Evolutionary conservation across 495 filamentous ascomycete species (phyloP).

Genomic region (Neurospora sp.): DNA sequence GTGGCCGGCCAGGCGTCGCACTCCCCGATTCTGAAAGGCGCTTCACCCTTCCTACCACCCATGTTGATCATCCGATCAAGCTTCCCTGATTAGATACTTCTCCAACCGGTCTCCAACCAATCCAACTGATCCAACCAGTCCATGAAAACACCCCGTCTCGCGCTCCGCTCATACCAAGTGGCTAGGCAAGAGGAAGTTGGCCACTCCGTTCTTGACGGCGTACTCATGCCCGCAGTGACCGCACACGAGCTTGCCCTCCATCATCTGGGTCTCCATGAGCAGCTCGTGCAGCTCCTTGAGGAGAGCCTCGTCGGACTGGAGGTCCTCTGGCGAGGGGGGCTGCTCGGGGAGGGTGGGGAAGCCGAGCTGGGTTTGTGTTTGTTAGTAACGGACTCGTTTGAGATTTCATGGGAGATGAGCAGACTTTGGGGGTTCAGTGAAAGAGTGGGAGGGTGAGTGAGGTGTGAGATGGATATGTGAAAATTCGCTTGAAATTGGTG

Average conservation of each 20-base stretch:
- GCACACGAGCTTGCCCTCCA: constrained; percentile 79
- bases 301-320: constrained; percentile 51
- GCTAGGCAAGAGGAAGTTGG: constrained; percentile 88
- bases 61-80: not conserved
- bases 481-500: not conserved
- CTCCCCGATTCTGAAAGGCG: not conserved
- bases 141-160: not conserved
- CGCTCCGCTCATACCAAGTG: constrained; percentile 57
- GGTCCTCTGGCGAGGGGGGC: constrained; percentile 48
- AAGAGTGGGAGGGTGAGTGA: not conserved
- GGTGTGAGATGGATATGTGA: not conserved
- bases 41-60: not conserved
- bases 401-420: not conserved
- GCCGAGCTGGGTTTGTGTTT: constrained; percentile 51
- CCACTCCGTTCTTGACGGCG: constrained; percentile 84
- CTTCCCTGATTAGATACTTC: not conserved
- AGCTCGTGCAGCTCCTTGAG: constrained; percentile 70
- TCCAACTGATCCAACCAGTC: not conserved
- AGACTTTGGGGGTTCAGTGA: too few species aligned
- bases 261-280: constrained; percentile 82
- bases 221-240: constrained; percentile 90
- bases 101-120: not conserved
- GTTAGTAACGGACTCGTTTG: not conserved
- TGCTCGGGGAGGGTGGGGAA: constrained; percentile 64
- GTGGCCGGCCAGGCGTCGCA: not conserved